Evolutionary conservation across 106 monocot genomes (phyloP).

Genomic region (Agapanthus africanus): DNA sequence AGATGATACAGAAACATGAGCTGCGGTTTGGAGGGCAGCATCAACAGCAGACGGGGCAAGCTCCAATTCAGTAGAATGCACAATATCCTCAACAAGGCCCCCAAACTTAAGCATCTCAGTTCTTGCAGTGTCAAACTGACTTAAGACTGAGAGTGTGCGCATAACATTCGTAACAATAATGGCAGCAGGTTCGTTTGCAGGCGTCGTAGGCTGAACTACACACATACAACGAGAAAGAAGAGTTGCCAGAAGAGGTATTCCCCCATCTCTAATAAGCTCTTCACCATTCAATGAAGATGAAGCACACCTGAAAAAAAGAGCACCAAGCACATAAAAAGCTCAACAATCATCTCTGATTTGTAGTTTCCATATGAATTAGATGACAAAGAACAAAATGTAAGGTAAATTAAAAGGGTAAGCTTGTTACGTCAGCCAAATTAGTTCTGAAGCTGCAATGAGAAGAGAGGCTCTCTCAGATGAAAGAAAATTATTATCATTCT

Average conservation of each 20-base stretch:
- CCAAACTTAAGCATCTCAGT: conserved; percentile 83
- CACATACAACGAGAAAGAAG: conserved; percentile 95
- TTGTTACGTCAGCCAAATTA: conserved; percentile 94
- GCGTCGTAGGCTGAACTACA: conserved; percentile 91
- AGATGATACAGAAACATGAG: conserved; percentile 75
- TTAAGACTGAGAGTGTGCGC: conserved; percentile 78
- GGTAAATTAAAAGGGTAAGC: conserved; percentile 1
- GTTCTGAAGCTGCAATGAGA: conserved; percentile 89
- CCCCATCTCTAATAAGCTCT: conserved; percentile 94
- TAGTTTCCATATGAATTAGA: conserved; percentile 5
- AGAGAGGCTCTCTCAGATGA: conserved; percentile 89
- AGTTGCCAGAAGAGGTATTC: conserved; percentile 79
- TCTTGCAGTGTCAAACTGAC: conserved; percentile 90
- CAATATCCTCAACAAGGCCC: conserved; percentile 86
- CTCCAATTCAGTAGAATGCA: conserved; percentile 89
- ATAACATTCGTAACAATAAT: conserved; percentile 94
- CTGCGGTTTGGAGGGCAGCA: conserved; percentile 89
- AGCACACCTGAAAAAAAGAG: conserved; percentile 54
- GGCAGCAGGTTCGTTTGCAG: conserved; percentile 82
- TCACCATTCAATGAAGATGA: conserved; percentile 96
- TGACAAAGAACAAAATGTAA: background rate
- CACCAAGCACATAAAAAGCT: conserved; percentile 1
- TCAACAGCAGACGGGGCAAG: conserved; percentile 84
- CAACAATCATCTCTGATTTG: background rate
- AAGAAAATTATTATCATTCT: conserved; percentile 91